Evolutionary conservation across 129 eudicot species (phyloP), one percentile per base, ranked within the genome.

Genomic region (Arctium lappa): DNA sequence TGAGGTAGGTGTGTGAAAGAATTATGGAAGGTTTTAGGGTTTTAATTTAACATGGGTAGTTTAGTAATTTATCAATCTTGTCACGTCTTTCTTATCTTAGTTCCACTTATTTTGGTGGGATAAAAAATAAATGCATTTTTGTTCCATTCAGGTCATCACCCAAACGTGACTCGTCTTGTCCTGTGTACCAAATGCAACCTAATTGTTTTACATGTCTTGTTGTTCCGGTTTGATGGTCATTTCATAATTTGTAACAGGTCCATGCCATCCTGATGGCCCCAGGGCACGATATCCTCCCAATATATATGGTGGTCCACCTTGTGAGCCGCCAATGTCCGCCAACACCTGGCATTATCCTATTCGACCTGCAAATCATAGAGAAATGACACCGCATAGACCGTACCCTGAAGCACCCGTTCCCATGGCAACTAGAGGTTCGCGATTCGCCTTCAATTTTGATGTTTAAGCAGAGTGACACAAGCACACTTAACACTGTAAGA

Each of bases 401-500:
- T 89, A 91, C 70, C 83, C 87, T 72, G 97, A 87, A 78, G 89
- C 92, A 75, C 88, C 93, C 22, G 76, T 86, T 71, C 97, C 97
- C 56, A 94, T 89, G 89, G 83, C 88, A 32, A 73, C 70, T 79
- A 88, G 97, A 95, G 98, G 98, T 95, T 29, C 16, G 88, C 36
- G 30, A 34, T 73, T 36, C 6, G 1, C 46, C 22, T 39, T 80
- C 3, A 22, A 1, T 40, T 29, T 74, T 53, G 16, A 12, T 50
- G 6, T 42, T 80, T 39, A 3, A 30, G 31, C 18, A 70, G 22
- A 11, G 6, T 13, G 65, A 53, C 50, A 44, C 50, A 44, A 44
- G 56, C 56, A 60, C 68, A n/a, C 68, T 60, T n/a, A 60, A n/a
- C 68, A 60, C 8, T 1, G 29, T 60, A 60, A 15, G 65, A 53